A percentile compares a stretch with the other conserved stretches of the same genome.
Conservation (phyloP, 2,329 filamentous ascomycete genomes). For the Penicillium sp. region DNA sequence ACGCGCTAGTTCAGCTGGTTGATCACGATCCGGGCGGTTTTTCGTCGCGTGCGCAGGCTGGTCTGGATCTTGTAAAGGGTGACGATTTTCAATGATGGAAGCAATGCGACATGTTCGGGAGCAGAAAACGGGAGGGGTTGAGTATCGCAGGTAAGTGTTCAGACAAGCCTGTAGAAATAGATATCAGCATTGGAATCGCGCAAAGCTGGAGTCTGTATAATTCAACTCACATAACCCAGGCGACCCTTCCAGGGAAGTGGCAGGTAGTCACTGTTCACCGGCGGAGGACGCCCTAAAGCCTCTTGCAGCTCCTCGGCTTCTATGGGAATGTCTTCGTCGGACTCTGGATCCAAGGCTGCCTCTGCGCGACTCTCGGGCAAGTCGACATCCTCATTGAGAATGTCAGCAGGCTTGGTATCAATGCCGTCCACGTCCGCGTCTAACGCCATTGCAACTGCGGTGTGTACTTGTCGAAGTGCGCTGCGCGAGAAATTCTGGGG, state of each 20-base stretch:
- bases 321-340: slow-evolving; percentile 50
- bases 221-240: slow-evolving; percentile 71
- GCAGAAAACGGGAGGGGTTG: slow-evolving; percentile 81
- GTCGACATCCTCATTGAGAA: slow-evolving; percentile 16
- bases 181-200: slow-evolving; percentile 3
- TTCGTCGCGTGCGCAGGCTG: slow-evolving; percentile 79
- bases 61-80: slow-evolving; percentile 72
- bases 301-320: slow-evolving; percentile 59
- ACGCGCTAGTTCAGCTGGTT: slow-evolving; percentile 63
- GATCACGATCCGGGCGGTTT: slow-evolving; percentile 74
- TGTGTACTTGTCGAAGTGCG: background rate
- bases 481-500: slow-evolving; percentile 1
- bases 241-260: slow-evolving; percentile 89
- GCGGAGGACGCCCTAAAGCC: slow-evolving; percentile 63
- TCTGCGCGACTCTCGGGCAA: slow-evolving; percentile 20
- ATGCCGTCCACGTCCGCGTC: background rate
- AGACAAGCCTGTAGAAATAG: slow-evolving; percentile 66
- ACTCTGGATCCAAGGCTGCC: slow-evolving; percentile 51
- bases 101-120: slow-evolving; percentile 89
- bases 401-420: slow-evolving; percentile 14
- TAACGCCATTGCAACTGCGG: slow-evolving; percentile 7
- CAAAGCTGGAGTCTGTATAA: no score
- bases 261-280: slow-evolving; percentile 77
- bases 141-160: slow-evolving; percentile 82
- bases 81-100: slow-evolving; percentile 83